A percentile compares a stretch with the other conserved stretches of the same genome.
Evolutionary conservation across 331 rosid genomes (phyloP).

Genomic region (Malus hybrid): DNA sequence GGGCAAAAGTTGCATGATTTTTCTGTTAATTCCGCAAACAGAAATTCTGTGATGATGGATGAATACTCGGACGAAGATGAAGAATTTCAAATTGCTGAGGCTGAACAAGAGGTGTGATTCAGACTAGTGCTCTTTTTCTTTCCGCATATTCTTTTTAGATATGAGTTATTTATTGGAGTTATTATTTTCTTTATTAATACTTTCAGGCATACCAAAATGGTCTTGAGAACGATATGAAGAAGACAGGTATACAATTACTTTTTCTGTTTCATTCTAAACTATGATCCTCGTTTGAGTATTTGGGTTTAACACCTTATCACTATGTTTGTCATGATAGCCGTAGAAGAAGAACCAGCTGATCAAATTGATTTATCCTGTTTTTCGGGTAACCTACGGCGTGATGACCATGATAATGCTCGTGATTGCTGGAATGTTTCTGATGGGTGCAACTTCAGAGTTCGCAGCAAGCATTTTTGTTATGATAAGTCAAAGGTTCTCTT

Average conservation of each 20-base stretch:
- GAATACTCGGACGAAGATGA: slow-evolving; percentile 98
- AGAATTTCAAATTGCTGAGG: slow-evolving; percentile 84
- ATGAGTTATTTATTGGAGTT: not conserved
- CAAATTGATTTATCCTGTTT: slow-evolving; percentile 82
- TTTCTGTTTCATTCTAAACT: not conserved
- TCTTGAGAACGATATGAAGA: slow-evolving; percentile 49
- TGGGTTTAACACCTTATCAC: slow-evolving; percentile 23
- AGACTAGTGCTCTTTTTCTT: slow-evolving; percentile 11
- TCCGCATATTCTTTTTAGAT: slow-evolving; percentile 4
- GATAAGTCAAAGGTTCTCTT: slow-evolving; percentile 78
- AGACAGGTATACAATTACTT: slow-evolving; percentile 39
- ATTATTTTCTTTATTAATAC: not conserved
- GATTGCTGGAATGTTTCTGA: slow-evolving; percentile 97
- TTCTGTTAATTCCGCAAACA: slow-evolving; percentile 51
- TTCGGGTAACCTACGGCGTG: slow-evolving; percentile 71
- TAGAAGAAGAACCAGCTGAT: slow-evolving; percentile 77
- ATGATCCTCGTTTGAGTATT: not conserved
- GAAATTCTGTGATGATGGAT: slow-evolving; percentile 84
- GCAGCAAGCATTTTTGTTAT: slow-evolving; percentile 82
- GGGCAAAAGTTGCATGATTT: slow-evolving; percentile 50
- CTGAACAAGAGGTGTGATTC: slow-evolving; percentile 72
- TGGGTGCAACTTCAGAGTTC: slow-evolving; percentile 90
- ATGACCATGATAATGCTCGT: slow-evolving; percentile 80
- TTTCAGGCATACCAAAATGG: slow-evolving; percentile 59
- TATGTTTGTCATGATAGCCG: slow-evolving; percentile 35